These are phyloP conservation scores for Globisporangium nagaii DNA, from an alignment of 352 stramenopile genomes.

Conservation along the genomic window DNA sequence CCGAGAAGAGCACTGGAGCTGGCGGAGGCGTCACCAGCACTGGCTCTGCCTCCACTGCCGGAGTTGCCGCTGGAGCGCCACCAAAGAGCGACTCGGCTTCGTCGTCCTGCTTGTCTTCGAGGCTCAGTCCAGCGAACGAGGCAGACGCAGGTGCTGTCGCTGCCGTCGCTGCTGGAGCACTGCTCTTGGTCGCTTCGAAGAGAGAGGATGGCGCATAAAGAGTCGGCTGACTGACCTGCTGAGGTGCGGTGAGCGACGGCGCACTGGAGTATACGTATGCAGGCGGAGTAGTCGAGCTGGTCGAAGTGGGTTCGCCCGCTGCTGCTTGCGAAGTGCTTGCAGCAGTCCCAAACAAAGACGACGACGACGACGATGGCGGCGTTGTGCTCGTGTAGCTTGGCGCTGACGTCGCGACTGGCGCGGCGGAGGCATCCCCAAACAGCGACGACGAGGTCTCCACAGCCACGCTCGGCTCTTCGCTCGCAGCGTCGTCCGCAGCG, in stretches of 20 bases:
- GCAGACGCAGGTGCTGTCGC: too few relatives aligned
- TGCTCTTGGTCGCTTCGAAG: neutral
- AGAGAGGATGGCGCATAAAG: neutral
- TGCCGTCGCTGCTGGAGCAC: neutral
- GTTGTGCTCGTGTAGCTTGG: neutral
- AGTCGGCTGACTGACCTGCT: neutral
- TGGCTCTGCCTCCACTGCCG: constrained; percentile 1
- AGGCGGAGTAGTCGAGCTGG: too few relatives aligned
- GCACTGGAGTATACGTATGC: neutral
- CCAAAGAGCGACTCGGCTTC: constrained; percentile 16
- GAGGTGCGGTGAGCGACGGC: neutral
- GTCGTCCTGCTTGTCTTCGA: neutral
- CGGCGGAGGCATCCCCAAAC: constrained; percentile 6
- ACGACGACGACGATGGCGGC: neutral
- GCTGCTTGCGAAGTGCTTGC: neutral
- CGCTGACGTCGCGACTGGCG: neutral
- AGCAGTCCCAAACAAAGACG: neutral
- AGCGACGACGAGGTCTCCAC: constrained; percentile 1
- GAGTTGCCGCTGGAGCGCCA: constrained; percentile 3
- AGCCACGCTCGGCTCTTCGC: neutral
- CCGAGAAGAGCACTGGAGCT: neutral
- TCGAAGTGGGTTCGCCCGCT: neutral
- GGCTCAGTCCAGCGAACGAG: neutral
- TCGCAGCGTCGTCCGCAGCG: neutral
- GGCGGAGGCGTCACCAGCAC: neutral